Percentiles rank a stretch among this genome's conserved stretches.
Evolutionary conservation across 1,139 yeast species (phyloP).

Genomic region (Pichia norvegensis): DNA sequence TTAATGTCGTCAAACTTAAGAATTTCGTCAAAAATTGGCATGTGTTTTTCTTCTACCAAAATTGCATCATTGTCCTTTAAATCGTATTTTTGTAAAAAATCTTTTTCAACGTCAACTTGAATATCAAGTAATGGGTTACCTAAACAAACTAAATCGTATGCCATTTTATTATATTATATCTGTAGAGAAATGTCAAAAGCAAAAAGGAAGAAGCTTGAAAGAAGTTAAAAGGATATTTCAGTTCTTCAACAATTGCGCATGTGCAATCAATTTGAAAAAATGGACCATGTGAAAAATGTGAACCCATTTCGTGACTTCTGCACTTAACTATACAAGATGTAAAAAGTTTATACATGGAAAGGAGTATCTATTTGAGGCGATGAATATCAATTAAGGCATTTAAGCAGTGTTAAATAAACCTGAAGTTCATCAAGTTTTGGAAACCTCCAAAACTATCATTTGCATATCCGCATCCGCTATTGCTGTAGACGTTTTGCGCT

Average conservation of each 20-base stretch:
- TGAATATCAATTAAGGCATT: too few species aligned
- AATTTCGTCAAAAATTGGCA: slow-evolving; percentile 79
- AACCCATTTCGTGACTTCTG: too few species aligned
- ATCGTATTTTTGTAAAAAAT: slow-evolving; percentile 68
- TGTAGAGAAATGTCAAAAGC: neutral
- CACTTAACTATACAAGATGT: too few species aligned
- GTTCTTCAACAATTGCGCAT: too few species aligned
- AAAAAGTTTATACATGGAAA: too few species aligned
- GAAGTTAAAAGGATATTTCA: too few species aligned
- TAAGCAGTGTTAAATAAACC: neutral
- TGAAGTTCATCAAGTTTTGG: neutral
- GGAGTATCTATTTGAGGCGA: too few species aligned
- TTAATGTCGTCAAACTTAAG: slow-evolving; percentile 53
- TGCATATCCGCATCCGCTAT: slow-evolving; percentile 26
- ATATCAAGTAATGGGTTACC: slow-evolving; percentile 80
- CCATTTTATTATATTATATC: slow-evolving; percentile 28
- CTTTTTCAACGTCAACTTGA: slow-evolving; percentile 69
- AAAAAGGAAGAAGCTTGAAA: neutral
- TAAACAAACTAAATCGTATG: slow-evolving; percentile 55
- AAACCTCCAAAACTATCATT: neutral
- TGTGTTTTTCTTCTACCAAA: slow-evolving; percentile 79
- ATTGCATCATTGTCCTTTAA: slow-evolving; percentile 93
- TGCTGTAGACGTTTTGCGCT: slow-evolving; percentile 42
- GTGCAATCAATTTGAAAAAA: too few species aligned
- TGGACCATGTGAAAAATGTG: too few species aligned